These are phyloP conservation scores for Apiotrichum domesticum DNA, from an alignment of 1,284 basidiomycete species.

Conservation along the genomic window DNA sequence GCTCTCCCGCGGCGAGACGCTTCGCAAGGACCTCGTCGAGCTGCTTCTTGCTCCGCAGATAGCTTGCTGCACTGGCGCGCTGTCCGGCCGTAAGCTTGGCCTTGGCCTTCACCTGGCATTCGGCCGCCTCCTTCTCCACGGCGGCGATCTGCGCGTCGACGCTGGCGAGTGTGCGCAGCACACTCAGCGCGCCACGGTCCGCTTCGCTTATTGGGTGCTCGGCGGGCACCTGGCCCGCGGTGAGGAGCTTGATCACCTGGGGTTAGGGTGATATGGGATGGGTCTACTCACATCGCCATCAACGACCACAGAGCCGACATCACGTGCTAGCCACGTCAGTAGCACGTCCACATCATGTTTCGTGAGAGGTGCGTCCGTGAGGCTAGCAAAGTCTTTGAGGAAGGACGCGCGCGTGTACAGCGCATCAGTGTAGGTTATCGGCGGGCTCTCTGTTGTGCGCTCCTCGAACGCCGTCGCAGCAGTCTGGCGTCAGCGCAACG, in stretches of 20 bases:
- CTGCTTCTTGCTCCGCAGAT: constrained; percentile 71
- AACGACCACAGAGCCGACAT: constrained; percentile 58
- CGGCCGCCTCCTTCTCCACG: constrained; percentile 59
- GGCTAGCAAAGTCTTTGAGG: constrained; percentile 54
- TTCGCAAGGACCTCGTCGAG: constrained; percentile 71
- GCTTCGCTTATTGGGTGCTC: constrained; percentile 44
- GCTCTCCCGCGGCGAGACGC: constrained; percentile 66
- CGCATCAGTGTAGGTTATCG: constrained; percentile 55
- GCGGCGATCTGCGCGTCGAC: constrained; percentile 43
- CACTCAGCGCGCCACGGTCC: constrained; percentile 39
- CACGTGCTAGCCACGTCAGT: constrained; percentile 70
- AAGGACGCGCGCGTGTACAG: constrained; percentile 64
- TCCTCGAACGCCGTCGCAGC: constrained; percentile 56
- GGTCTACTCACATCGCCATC: constrained; percentile 57
- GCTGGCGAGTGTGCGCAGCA: constrained; percentile 31
- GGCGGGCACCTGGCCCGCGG: constrained; percentile 34
- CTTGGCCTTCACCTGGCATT: constrained; percentile 63
- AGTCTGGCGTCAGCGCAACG: constrained; percentile 47
- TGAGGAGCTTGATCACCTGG: constrained; percentile 70
- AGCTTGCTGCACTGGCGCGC: constrained; percentile 65
- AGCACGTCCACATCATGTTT: constrained; percentile 58
- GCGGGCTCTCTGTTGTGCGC: constrained; percentile 51
- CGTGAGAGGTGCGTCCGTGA: constrained; percentile 19
- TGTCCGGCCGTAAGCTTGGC: constrained; percentile 61
- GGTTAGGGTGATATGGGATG: not conserved